Evolutionary conservation across 1,284 basidiomycete genomes (phyloP).

Genomic region (Puccinia hordei): DNA sequence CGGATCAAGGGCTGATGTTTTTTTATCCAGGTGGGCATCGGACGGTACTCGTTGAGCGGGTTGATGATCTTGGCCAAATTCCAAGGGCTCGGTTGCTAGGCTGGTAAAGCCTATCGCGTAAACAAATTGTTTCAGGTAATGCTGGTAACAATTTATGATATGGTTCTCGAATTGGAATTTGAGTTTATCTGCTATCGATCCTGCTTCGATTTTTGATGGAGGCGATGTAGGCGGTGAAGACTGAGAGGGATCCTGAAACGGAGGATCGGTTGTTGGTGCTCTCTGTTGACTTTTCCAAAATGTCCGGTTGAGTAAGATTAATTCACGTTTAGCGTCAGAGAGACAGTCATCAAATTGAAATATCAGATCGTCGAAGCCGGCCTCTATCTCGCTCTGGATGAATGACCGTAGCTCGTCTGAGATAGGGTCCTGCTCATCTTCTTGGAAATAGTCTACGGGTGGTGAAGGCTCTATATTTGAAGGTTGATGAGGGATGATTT

Average conservation of each 20-base stretch:
- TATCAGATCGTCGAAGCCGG: neutral
- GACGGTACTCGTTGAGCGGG: neutral
- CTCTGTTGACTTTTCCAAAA: neutral
- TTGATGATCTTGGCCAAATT: neutral
- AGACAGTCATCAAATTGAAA: conserved; percentile 6
- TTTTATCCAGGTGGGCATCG: neutral
- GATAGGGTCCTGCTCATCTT: conserved; percentile 7
- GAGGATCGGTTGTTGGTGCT: too few species aligned
- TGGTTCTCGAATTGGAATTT: conserved; percentile 25
- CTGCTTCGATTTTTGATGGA: neutral
- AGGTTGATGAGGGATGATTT: neutral
- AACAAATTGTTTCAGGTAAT: conserved; percentile 2
- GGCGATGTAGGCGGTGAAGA: neutral
- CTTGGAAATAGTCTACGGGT: neutral
- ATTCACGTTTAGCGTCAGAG: conserved; percentile 2
- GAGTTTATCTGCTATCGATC: conserved; percentile 18
- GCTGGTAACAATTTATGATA: conserved; percentile 1
- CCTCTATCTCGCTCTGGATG: conserved; percentile 15
- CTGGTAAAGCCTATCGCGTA: conserved; percentile 3
- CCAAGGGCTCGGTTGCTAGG: neutral
- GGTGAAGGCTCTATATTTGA: neutral
- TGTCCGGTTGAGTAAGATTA: neutral
- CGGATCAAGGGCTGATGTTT: neutral
- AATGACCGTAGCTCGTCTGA: conserved; percentile 1
- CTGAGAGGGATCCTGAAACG: neutral